These are phyloP conservation scores for Neophaeococcomyces mojaviensis DNA, from an alignment of 2,329 filamentous ascomycete species.

Conservation along the genomic window DNA sequence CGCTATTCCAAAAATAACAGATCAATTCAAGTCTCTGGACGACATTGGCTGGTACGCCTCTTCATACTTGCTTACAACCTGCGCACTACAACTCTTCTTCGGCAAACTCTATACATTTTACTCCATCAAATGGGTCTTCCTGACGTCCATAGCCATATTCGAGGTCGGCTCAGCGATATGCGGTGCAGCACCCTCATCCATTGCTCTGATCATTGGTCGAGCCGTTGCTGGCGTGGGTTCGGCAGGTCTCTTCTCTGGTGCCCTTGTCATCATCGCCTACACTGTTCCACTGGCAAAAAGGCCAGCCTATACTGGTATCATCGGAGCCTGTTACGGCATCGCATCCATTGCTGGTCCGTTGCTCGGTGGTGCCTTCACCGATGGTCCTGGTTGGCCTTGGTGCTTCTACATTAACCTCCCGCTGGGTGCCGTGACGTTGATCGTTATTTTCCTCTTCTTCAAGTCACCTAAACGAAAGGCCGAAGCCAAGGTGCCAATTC, in stretches of 20 bases:
- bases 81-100: slow-evolving; percentile 23
- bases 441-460: slow-evolving; percentile 43
- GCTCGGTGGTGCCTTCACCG: slow-evolving; percentile 35
- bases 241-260: slow-evolving; percentile 26
- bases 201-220: slow-evolving; percentile 28
- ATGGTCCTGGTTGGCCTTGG: slow-evolving; percentile 31
- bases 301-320: slow-evolving; percentile 47
- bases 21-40: slow-evolving; percentile 22
- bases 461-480: slow-evolving; percentile 30
- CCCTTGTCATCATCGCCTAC: slow-evolving; percentile 28
- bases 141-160: slow-evolving; percentile 35
- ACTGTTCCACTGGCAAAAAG: slow-evolving; percentile 47
- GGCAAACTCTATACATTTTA: slow-evolving; percentile 39
- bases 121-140: slow-evolving; percentile 37
- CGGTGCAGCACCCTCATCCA: slow-evolving; percentile 27
- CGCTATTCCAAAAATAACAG: slow-evolving; percentile 23
- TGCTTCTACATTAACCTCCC: slow-evolving; percentile 41
- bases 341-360: slow-evolving; percentile 34
- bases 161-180: slow-evolving; percentile 40
- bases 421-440: slow-evolving; percentile 33
- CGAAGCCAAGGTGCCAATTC: slow-evolving; percentile 25
- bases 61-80: slow-evolving; percentile 23
- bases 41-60: slow-evolving; percentile 25
- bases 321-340: slow-evolving; percentile 38
- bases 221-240: slow-evolving; percentile 28